Percentiles rank a stretch among this genome's conserved stretches.
Conservation (phyloP, 2,329 filamentous ascomycete species). For the Botrytis galanthina region DNA sequence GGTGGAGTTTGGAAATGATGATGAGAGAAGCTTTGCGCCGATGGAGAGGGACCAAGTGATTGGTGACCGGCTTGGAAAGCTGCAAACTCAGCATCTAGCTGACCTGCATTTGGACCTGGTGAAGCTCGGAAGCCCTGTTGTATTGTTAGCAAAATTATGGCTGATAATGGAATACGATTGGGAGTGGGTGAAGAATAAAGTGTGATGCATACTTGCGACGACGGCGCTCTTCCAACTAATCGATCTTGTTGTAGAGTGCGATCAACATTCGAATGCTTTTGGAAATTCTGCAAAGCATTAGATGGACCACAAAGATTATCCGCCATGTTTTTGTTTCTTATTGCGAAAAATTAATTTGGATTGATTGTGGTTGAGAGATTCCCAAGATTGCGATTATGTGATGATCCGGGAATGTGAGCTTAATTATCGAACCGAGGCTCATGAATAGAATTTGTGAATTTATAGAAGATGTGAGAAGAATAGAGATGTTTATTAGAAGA, state of each 20-base stretch:
- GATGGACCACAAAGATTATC: constrained; percentile 70
- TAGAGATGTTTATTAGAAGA: not conserved
- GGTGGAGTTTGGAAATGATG: constrained; percentile 26
- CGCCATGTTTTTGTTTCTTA: constrained; percentile 48
- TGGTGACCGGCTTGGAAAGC: constrained; percentile 59
- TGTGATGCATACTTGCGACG: constrained; percentile 50
- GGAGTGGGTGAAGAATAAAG: not conserved
- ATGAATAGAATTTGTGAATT: not conserved
- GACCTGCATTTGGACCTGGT: constrained; percentile 50
- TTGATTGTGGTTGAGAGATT: not conserved
- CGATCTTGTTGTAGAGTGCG: constrained; percentile 70
- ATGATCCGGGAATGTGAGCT: constrained; percentile 6
- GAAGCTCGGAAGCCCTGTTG: constrained; percentile 60
- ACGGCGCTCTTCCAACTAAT: constrained; percentile 52
- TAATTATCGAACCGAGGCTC: not conserved
- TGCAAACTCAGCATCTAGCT: constrained; percentile 65
- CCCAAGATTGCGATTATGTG: not conserved
- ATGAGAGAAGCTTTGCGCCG: constrained; percentile 27
- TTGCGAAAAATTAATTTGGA: not conserved
- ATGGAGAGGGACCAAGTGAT: constrained; percentile 37
- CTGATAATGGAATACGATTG: not conserved
- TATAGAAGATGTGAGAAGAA: not conserved
- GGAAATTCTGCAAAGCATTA: constrained; percentile 68
- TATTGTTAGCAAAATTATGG: constrained; percentile 24
- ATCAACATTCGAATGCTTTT: constrained; percentile 66